Percentiles rank a stretch among this genome's conserved stretches.
Evolutionary conservation across 2,329 filamentous ascomycete genomes (phyloP).

Genomic region (Arthrobotrys sinensis): DNA sequence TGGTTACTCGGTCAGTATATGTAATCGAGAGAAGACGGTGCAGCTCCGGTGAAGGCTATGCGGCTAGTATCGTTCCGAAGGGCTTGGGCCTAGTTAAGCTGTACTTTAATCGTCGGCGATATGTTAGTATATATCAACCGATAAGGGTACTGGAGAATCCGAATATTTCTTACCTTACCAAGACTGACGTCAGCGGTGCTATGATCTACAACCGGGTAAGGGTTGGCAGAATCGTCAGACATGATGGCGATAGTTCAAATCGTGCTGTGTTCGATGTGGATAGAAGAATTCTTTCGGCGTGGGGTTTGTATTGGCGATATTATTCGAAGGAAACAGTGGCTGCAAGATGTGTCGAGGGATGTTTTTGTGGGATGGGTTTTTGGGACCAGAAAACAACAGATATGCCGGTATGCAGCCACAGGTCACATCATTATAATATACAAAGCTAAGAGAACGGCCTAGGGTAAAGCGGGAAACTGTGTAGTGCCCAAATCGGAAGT

Average conservation of each 20-base stretch:
- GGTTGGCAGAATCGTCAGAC: conserved; percentile 39
- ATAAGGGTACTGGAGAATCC: neutral
- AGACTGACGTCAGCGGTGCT: conserved; percentile 41
- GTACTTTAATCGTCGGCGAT: neutral
- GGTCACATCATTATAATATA: conserved; percentile 25
- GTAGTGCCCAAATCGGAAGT: conserved; percentile 25
- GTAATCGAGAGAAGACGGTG: neutral
- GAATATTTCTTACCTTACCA: conserved; percentile 41
- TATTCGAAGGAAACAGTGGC: neutral
- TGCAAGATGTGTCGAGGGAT: conserved; percentile 9
- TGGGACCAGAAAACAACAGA: conserved; percentile 34
- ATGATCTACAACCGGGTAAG: conserved; percentile 22
- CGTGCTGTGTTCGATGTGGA: neutral
- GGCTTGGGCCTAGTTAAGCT: neutral
- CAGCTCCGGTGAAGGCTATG: neutral
- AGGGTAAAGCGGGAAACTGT: conserved; percentile 12
- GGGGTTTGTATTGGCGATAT: conserved; percentile 12
- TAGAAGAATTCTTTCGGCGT: neutral
- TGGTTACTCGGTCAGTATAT: neutral
- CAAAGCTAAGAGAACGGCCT: neutral
- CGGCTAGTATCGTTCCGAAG: neutral
- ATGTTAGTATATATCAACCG: neutral
- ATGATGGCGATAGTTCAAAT: conserved; percentile 26
- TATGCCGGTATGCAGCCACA: conserved; percentile 23
- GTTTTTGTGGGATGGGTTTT: conserved; percentile 9